phyloP scores from a whole-genome alignment of 345 rosid genomes.

The Excoecaria cochinchinensis region DNA sequence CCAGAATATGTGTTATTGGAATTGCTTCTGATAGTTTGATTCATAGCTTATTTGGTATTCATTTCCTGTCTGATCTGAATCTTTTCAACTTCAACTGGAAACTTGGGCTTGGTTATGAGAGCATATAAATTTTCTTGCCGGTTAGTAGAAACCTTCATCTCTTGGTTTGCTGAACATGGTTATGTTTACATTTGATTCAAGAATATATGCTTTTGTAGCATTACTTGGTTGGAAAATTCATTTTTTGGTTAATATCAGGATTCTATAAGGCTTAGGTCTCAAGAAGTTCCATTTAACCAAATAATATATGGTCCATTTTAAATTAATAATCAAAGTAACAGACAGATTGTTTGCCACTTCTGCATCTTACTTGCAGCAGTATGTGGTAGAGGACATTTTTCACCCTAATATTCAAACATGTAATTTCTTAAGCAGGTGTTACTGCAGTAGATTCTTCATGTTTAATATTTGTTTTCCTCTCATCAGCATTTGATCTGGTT shows the following conservation, averaged over 20 bases:
- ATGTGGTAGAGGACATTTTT: neutral
- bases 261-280: neutral
- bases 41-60: neutral
- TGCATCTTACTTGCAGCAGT: neutral
- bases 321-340: neutral
- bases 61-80: conserved; percentile 6
- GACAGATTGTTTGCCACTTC: neutral
- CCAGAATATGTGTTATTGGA: conserved; percentile 12
- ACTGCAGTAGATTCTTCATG: neutral
- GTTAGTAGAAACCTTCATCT: neutral
- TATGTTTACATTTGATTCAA: neutral
- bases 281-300: neutral
- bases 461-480: neutral
- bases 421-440: conserved; percentile 2
- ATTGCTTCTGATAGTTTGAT: neutral
- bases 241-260: neutral
- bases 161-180: neutral
- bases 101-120: neutral
- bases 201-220: neutral
- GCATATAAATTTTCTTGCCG: neutral
- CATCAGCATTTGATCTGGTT: neutral
- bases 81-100: neutral
- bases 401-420: neutral
- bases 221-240: neutral
- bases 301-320: neutral